Conservation (phyloP, 73 alveolate genomes). For the Tetrahymena elliotti region DNA sequence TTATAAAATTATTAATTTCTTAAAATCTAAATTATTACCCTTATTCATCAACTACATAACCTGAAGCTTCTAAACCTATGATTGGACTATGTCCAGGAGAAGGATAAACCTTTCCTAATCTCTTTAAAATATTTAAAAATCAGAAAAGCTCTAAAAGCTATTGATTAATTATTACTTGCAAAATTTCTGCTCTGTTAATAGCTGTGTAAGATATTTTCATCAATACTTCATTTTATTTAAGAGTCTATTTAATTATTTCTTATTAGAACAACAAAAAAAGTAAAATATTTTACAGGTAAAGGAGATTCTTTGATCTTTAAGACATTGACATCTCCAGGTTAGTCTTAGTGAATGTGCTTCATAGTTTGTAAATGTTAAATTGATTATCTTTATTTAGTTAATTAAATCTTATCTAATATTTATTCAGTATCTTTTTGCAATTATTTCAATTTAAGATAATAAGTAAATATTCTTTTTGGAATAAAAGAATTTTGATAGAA, state of each 20-base stretch:
- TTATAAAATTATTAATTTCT: neutral
- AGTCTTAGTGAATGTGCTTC: neutral
- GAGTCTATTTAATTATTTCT: neutral
- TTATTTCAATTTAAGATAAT: neutral
- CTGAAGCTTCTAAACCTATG: conserved; percentile 52
- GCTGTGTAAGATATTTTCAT: conserved; percentile 26
- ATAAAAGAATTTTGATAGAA: neutral
- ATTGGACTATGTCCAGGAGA: conserved; percentile 47
- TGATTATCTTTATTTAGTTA: neutral
- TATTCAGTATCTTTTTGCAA: neutral
- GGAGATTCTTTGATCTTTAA: neutral
- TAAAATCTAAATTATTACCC: neutral
- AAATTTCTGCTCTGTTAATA: conserved; percentile 25
- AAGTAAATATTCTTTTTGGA: neutral
- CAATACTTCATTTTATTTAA: conserved; percentile 8
- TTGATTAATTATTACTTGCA: neutral
- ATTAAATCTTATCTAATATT: neutral
- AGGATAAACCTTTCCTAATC: conserved; percentile 46
- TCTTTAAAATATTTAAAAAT: neutral
- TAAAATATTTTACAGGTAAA: neutral
- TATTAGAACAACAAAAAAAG: too few species aligned
- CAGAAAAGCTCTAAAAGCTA: neutral
- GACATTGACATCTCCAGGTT: neutral
- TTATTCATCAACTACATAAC: conserved; percentile 31
- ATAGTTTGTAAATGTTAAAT: neutral